Base-by-base conservation (phyloP, 306 rosid species). In the Elaeagnus macrophylla region DNA sequence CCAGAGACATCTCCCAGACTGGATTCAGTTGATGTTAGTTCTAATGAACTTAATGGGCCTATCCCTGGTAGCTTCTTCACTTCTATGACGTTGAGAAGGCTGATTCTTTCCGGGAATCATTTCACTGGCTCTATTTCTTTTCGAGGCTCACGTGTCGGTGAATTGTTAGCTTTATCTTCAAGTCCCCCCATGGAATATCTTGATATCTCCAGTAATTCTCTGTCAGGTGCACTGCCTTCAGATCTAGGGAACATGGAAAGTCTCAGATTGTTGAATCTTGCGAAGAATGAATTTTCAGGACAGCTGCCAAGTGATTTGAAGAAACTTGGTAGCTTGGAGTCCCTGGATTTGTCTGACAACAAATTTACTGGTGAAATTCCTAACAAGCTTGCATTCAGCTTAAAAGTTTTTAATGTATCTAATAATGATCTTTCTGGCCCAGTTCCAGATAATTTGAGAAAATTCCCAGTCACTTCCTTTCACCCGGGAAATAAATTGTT, bases 61-160 rank as follows among this genome's bases (percentile, higher is more conserved):
- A 72, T 91, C 72, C 97, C 97, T 43, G 76, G 53, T 51, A 69
- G 84, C 68, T 78, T 86, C 66, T 84, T 91, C 66, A 50, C 81
- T 54, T 86, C 94, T 12, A 6, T 48, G 48, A 72, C 86, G 54
- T 69, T 91, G 79, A 55, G 62, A 65, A 81, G 67, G 39, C 78
- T 91, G 59, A 91, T 86, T 72, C 96, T 91, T 67, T 91, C 97
- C 7, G 79, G 84, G 69, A 91, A 91, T 66, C 76, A 75, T 17
- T 69, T 91, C 49, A 77, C 72, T 0, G 96, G 97, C 20, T 64
- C 80, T 51, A 79, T 91, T 80, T 75, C 86, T 53, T 73, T 86
- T 77, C 83, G 76, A 67, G 71, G 79, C 7, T 76, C 86, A 50
- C 82, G 62, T 61, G 84, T 82, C 36, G 81, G 81, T 65, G 97